phyloP scores from a whole-genome alignment of 768 basidiomycete species.

The Artomyces pyxidatus region DNA sequence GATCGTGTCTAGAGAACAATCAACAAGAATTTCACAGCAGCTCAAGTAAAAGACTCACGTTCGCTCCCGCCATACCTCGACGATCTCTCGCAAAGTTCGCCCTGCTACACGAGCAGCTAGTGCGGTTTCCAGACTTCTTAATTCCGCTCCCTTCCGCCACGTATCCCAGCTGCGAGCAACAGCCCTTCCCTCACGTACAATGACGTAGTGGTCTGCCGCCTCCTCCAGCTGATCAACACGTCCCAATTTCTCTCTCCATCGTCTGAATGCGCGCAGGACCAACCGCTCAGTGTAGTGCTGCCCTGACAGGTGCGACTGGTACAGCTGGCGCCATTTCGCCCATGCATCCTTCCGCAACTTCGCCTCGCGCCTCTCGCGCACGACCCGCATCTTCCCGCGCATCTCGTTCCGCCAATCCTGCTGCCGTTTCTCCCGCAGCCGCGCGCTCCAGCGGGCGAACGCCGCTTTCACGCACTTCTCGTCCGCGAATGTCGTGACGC shows the following conservation, averaged over 20 bases:
- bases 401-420: constrained; percentile 59
- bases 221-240: constrained; percentile 36
- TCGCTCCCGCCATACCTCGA: constrained; percentile 51
- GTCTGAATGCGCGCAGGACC: constrained; percentile 33
- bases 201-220: constrained; percentile 37
- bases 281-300: constrained; percentile 42
- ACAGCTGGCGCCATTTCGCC: constrained; percentile 57
- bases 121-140: constrained; percentile 37
- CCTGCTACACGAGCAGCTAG: constrained; percentile 37
- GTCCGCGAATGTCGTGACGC: constrained; percentile 37
- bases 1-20: constrained; percentile 31
- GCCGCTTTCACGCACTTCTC: constrained; percentile 34
- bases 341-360: constrained; percentile 51
- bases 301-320: constrained; percentile 42
- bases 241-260: constrained; percentile 45
- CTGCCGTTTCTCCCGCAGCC: constrained; percentile 47
- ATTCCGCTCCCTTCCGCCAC: constrained; percentile 44
- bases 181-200: constrained; percentile 25
- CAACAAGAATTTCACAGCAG: neutral
- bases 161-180: constrained; percentile 41
- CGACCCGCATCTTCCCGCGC: constrained; percentile 58
- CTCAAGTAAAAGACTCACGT: constrained; percentile 33
- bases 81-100: constrained; percentile 39
- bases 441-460: constrained; percentile 46
- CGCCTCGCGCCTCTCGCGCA: constrained; percentile 47